Percentiles rank a stretch among this genome's conserved stretches.
Conservation (phyloP, 2,329 filamentous ascomycete genomes). For the Apiospora kogelbergensis region DNA sequence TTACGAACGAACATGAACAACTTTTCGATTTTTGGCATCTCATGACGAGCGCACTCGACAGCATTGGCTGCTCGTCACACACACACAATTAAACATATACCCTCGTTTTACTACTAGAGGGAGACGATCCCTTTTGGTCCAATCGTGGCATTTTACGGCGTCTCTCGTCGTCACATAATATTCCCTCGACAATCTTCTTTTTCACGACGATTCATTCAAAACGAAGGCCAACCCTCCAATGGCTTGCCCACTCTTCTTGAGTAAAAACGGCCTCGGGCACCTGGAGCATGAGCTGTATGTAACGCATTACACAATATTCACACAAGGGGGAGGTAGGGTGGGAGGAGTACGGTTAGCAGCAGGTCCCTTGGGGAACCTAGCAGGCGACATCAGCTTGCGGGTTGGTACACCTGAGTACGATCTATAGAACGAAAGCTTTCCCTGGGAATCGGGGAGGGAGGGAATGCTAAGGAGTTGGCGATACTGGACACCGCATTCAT, state of each 20-base stretch:
- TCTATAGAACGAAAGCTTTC: not conserved
- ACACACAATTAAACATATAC: not conserved
- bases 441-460: not conserved
- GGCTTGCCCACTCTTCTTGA: not conserved
- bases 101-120: conserved; percentile 9
- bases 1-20: conserved; percentile 2
- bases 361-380: not conserved
- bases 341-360: not conserved
- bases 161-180: conserved; percentile 9
- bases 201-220: conserved; percentile 8
- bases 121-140: not conserved
- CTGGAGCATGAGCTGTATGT: not conserved
- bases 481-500: conserved; percentile 5
- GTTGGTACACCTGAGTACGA: not conserved
- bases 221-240: not conserved
- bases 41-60: conserved; percentile 3
- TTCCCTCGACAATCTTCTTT: conserved; percentile 1
- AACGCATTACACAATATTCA: not conserved
- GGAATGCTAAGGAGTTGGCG: not conserved
- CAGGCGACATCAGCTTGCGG: not conserved
- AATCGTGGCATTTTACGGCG: conserved; percentile 4
- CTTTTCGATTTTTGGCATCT: conserved; percentile 2
- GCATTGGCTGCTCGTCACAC: conserved; percentile 5
- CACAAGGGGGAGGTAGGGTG: not conserved
- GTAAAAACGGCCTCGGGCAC: not conserved